Evolutionary conservation across 192 early-diverging fungal species (phyloP).

Genomic region (Rhizophagus sp.): DNA sequence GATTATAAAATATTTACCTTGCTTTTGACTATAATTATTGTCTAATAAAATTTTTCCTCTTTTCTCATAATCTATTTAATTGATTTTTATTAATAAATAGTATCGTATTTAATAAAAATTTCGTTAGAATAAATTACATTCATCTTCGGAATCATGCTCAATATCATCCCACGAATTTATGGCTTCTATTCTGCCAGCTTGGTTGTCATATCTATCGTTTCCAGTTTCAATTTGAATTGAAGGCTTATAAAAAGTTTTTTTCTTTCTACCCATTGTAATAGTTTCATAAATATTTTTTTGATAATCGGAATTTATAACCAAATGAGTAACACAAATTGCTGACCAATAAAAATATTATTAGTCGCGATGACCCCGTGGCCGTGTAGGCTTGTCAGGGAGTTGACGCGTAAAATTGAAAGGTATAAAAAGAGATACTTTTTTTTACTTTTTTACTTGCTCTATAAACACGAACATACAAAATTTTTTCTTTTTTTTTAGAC

Average conservation of each 20-base stretch:
- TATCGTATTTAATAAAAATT: not conserved
- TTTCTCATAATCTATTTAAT: conserved; percentile 38
- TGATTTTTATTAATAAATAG: not conserved
- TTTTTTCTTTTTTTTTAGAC: not conserved
- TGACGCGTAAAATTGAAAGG: not conserved
- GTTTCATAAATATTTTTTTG: not conserved
- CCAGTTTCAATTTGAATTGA: not conserved
- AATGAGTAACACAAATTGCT: not conserved
- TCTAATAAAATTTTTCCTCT: conserved; percentile 58
- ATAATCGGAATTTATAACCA: not conserved
- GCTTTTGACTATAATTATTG: conserved; percentile 35
- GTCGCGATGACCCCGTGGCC: no score
- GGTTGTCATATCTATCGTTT: not conserved
- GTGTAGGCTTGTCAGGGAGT: not conserved
- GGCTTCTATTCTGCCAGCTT: conserved; percentile 48
- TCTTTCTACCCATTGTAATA: not conserved
- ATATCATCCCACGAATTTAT: conserved; percentile 73
- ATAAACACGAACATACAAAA: no score
- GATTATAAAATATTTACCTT: conserved; percentile 25
- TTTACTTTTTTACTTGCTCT: not conserved
- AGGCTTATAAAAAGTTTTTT: not conserved
- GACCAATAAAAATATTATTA: no score
- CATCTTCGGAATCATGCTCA: conserved; percentile 75
- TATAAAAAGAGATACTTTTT: not conserved
- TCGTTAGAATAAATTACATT: conserved; percentile 48